These are phyloP conservation scores for Pseudogymnoascus sp. DNA, from an alignment of 2,329 filamentous ascomycete genomes.

Conservation along the genomic window DNA sequence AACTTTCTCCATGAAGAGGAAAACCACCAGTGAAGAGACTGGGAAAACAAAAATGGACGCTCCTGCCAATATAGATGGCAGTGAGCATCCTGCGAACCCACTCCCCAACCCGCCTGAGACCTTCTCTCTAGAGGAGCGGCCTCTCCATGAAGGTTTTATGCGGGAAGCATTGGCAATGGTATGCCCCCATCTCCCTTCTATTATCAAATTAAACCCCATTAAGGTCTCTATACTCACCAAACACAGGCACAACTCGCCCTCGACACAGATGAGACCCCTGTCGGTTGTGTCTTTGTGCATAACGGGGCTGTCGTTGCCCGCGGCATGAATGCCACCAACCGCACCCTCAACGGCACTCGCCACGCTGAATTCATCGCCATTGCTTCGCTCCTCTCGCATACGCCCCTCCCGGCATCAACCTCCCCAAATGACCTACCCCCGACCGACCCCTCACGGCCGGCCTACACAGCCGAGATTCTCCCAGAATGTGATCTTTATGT, in stretches of 20 bases:
- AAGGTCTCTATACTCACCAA: neutral
- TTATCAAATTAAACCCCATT: constrained; percentile 5
- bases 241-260: constrained; percentile 75
- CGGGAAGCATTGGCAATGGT: constrained; percentile 82
- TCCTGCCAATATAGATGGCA: constrained; percentile 8
- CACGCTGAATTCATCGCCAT: constrained; percentile 95
- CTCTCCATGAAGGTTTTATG: constrained; percentile 50
- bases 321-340: constrained; percentile 96
- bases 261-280: constrained; percentile 81
- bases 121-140: neutral
- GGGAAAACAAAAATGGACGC: constrained; percentile 6
- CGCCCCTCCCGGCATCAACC: constrained; percentile 41
- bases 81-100: neutral
- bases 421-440: constrained; percentile 17
- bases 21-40: neutral
- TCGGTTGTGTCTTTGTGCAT: constrained; percentile 89
- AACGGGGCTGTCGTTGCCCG: constrained; percentile 69
- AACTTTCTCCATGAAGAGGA: neutral
- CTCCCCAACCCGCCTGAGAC: neutral
- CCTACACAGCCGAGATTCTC: constrained; percentile 49
- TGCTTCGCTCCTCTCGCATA: constrained; percentile 46
- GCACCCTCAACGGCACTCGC: constrained; percentile 80
- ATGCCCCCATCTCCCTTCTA: constrained; percentile 17
- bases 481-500: constrained; percentile 76
- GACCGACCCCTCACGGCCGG: constrained; percentile 42